These are phyloP conservation scores for Sarcomyxa edulis DNA, from an alignment of 768 basidiomycete species.

Conservation along the genomic window DNA sequence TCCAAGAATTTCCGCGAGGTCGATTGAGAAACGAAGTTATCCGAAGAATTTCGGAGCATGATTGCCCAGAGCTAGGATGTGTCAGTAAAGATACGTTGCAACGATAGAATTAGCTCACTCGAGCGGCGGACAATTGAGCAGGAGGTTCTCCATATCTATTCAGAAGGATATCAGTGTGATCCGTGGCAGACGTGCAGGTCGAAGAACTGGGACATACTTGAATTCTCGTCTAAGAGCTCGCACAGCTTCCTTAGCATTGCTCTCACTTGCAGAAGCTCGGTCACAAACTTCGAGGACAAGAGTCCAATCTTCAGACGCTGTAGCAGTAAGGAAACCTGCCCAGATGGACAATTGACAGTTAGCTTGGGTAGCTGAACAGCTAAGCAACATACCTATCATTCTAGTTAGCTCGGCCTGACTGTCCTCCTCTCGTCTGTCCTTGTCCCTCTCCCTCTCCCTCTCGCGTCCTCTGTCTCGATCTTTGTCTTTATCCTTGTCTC, in stretches of 20 bases:
- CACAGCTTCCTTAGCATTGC: constrained; percentile 78
- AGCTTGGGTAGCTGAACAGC: too few species aligned
- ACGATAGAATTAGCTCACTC: constrained; percentile 37
- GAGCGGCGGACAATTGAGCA: constrained; percentile 71
- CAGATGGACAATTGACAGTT: too few species aligned
- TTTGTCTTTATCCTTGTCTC: constrained; percentile 23
- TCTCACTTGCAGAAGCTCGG: constrained; percentile 65
- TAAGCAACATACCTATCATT: constrained; percentile 54
- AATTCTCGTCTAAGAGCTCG: constrained; percentile 81
- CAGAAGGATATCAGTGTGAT: neutral
- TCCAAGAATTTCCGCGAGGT: constrained; percentile 75
- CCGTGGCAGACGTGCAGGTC: neutral
- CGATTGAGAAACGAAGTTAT: constrained; percentile 65
- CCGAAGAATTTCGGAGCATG: constrained; percentile 78
- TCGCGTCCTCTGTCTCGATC: constrained; percentile 35
- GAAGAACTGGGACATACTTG: constrained; percentile 44
- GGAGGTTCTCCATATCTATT: constrained; percentile 68
- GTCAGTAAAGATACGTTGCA: constrained; percentile 1
- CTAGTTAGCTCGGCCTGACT: constrained; percentile 51
- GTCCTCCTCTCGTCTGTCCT: constrained; percentile 35
- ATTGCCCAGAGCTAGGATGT: constrained; percentile 77
- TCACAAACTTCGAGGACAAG: constrained; percentile 86
- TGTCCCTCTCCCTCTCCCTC: constrained; percentile 27
- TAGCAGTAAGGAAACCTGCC: constrained; percentile 69
- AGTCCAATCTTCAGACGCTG: constrained; percentile 76